Conservation (phyloP, 805 yeast species). For the Cyberlindnera meyerae region DNA sequence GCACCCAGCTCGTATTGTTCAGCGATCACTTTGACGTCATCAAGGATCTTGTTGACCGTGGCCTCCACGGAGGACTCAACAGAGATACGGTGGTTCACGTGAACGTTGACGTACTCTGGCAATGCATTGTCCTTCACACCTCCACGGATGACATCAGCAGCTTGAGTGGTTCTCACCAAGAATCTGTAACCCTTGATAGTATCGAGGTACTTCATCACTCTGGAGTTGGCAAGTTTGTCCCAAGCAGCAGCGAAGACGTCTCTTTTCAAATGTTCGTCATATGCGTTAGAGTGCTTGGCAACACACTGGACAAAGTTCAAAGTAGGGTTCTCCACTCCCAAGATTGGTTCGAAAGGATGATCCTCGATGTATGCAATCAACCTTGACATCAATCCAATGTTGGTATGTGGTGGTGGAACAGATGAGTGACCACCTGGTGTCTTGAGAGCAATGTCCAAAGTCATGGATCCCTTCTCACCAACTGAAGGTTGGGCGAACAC, state of each 20-base stretch:
- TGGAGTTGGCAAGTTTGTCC: conserved; percentile 32
- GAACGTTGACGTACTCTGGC: conserved; percentile 50
- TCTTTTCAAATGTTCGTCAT: conserved; percentile 15
- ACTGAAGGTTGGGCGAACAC: conserved; percentile 53
- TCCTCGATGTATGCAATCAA: conserved; percentile 50
- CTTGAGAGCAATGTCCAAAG: conserved; percentile 42
- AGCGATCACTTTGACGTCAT: conserved; percentile 36
- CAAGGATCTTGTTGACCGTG: conserved; percentile 29
- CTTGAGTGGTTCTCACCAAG: conserved; percentile 28
- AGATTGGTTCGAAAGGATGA: conserved; percentile 43
- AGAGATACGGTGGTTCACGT: conserved; percentile 54
- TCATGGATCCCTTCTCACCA: conserved; percentile 59
- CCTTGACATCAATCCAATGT: conserved; percentile 62
- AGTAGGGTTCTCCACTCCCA: conserved; percentile 51
- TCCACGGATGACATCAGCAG: conserved; percentile 56
- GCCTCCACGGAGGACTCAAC: conserved; percentile 38
- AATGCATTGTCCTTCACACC: conserved; percentile 66
- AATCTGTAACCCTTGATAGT: conserved; percentile 34
- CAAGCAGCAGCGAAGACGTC: conserved; percentile 33
- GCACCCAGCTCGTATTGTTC: conserved; percentile 33
- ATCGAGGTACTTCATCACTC: conserved; percentile 31
- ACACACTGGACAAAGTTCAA: conserved; percentile 52
- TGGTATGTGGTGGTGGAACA: conserved; percentile 66
- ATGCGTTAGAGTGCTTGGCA: conserved; percentile 40
- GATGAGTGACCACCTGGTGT: conserved; percentile 76